Conservation (phyloP, 23 red algal genomes). For the Gracilaria gracilis region DNA sequence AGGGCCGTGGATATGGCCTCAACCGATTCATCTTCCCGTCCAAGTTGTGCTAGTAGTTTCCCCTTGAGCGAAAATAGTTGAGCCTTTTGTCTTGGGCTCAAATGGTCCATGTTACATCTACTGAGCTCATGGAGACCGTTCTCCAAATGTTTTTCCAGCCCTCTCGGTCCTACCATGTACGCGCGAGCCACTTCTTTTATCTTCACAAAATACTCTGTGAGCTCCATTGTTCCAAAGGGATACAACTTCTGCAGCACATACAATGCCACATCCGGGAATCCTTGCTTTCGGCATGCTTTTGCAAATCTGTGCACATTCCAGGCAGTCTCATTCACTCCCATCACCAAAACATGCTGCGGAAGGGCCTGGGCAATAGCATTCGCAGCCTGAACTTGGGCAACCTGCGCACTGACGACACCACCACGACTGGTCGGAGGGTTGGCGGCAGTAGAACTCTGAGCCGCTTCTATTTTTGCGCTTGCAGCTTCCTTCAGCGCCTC, state of each 20-base stretch:
- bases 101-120: slow-evolving; percentile 83
- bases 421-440: slow-evolving; percentile 12
- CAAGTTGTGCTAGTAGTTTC: slow-evolving; percentile 68
- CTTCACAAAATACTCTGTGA: slow-evolving; percentile 96
- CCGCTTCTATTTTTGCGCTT: slow-evolving; percentile 50
- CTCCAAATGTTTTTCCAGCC: slow-evolving; percentile 65
- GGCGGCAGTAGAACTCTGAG: slow-evolving; percentile 39
- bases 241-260: slow-evolving; percentile 90
- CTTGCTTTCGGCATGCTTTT: slow-evolving; percentile 88
- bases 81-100: slow-evolving; percentile 87
- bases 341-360: slow-evolving; percentile 77
- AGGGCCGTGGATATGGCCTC: slow-evolving; percentile 79
- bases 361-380: slow-evolving; percentile 65
- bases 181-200: slow-evolving; percentile 89
- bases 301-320: slow-evolving; percentile 95
- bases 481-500: slow-evolving; percentile 86
- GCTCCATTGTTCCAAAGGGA: slow-evolving; percentile 91
- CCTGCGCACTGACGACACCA: background rate
- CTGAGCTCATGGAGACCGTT: slow-evolving; percentile 84
- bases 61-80: slow-evolving; percentile 88
- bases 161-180: slow-evolving; percentile 66
- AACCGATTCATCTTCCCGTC: slow-evolving; percentile 66
- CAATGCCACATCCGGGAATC: slow-evolving; percentile 80
- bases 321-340: slow-evolving; percentile 96
- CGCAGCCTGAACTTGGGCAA: slow-evolving; percentile 51